Conservation (phyloP, 768 basidiomycete species). For the Crassisporium funariophilum region DNA sequence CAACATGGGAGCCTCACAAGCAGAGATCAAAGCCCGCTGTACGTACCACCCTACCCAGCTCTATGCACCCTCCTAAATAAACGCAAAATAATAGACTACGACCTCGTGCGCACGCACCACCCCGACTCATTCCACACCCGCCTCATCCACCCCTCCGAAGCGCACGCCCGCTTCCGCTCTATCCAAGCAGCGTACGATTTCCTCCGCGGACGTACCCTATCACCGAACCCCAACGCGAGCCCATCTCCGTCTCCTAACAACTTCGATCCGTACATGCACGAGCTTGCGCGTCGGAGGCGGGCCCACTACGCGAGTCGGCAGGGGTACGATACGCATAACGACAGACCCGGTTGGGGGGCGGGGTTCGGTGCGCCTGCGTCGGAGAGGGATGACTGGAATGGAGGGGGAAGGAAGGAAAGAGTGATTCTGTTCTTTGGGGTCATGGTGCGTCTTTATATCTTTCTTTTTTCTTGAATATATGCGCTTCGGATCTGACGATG, state of each 20-base stretch:
- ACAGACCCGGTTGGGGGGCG: conserved; percentile 11
- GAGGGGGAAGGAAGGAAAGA: conserved; percentile 54
- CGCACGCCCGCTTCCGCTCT: conserved; percentile 64
- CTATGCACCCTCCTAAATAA: no score
- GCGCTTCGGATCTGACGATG: neutral
- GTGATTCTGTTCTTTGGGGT: conserved; percentile 49
- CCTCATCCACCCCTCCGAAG: conserved; percentile 29
- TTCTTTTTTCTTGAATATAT: neutral
- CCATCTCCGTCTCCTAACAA: conserved; percentile 17
- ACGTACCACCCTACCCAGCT: conserved; percentile 32
- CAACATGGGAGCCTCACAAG: conserved; percentile 50
- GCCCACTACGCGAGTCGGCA: conserved; percentile 33
- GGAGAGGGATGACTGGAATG: conserved; percentile 27
- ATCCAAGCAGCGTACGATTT: conserved; percentile 66
- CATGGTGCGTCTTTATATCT: conserved; percentile 37
- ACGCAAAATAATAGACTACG: conserved; percentile 55
- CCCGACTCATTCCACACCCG: conserved; percentile 58
- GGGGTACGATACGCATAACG: no score
- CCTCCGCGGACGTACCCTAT: conserved; percentile 41
- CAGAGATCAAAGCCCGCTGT: conserved; percentile 72
- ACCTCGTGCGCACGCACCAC: conserved; percentile 71
- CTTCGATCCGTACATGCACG: conserved; percentile 49
- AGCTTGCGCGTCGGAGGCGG: conserved; percentile 52
- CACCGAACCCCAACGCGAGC: conserved; percentile 26
- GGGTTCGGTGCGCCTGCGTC: conserved; percentile 30